Percentiles rank a stretch among this genome's conserved stretches.
phyloP scores from a whole-genome alignment of 495 filamentous ascomycete genomes.

The Penicillium atrosanguineum region DNA sequence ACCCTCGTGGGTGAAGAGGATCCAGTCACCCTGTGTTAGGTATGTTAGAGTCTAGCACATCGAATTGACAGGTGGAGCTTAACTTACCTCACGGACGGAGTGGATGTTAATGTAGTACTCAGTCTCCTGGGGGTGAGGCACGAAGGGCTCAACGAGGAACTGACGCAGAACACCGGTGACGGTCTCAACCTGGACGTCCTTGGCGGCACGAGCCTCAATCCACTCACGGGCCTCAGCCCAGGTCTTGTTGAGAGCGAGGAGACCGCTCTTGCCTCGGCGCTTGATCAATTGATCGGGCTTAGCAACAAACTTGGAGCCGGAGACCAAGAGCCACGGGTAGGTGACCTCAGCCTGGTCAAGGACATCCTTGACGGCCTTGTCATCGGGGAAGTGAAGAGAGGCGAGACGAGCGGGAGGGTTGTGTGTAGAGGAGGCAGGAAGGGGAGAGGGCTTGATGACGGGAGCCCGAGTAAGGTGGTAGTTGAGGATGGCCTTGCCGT shows the following conservation, averaged over 20 bases:
- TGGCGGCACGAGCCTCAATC: constrained; percentile 88
- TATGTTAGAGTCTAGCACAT: constrained; percentile 7
- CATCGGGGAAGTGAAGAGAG: constrained; percentile 89
- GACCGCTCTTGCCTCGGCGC: constrained; percentile 96
- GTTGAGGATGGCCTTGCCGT: constrained; percentile 99
- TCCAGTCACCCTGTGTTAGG: constrained; percentile 83
- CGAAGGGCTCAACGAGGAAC: constrained; percentile 98
- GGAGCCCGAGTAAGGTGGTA: constrained; percentile 99
- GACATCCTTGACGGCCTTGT: constrained; percentile 74
- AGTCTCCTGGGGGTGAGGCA: constrained; percentile 86
- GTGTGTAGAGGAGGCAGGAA: constrained; percentile 80
- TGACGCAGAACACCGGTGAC: constrained; percentile 83
- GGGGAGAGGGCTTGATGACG: constrained; percentile 95
- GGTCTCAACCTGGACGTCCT: constrained; percentile 89
- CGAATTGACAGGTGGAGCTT: background rate
- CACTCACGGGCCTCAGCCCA: constrained; percentile 91
- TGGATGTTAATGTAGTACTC: constrained; percentile 99
- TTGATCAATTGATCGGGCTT: constrained; percentile 99
- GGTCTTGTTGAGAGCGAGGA: constrained; percentile 94
- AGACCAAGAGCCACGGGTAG: constrained; percentile 87
- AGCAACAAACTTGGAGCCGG: constrained; percentile 89
- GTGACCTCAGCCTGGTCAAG: constrained; percentile 93
- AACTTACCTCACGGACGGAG: constrained; percentile 82
- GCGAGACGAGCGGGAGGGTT: constrained; percentile 90
- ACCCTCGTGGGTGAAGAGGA: constrained; percentile 98